Base-by-base conservation (phyloP, 78 protist species). In the Chrysochromulina tobinii region DNA sequence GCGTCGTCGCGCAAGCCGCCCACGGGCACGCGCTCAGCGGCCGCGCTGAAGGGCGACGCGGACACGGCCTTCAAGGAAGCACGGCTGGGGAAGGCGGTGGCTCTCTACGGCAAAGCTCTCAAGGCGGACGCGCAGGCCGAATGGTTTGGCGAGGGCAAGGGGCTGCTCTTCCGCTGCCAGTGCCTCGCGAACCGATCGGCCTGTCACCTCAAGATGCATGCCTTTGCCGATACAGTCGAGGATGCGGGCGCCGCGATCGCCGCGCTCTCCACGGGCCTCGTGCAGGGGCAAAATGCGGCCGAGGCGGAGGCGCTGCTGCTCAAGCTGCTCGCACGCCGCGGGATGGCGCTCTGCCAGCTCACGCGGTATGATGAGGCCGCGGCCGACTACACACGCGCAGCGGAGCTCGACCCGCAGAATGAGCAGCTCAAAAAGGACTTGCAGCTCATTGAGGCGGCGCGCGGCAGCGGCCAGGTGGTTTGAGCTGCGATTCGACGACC, bases 101-200 rank as follows among this genome's bases (percentile, higher is more conserved):
- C 11, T 4, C 79, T 69, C 23, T 69, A 69, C 15, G 79, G 79
- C 6, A 15, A 3, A 1, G 79, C 79, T 3, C 79, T 69, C 27
- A 11, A 69, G 23, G 79, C 51, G 53, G 79, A 69, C 17, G 79
- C 79, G 4, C 12, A 27, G 14, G 79, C 79, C 5, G 79, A 69
- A 12, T 69, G 79, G 79, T 3, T 69, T 11, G n/a, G 8, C 50
- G 79, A 51, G 51, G 3, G 15, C 7, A 51, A 27, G 79, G 84
- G 84, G 58, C 8, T 75, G 9, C 84, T 51, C 25, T 75, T 75
- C 58, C 84, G 84, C 54, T 75, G 84, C 57, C 59, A 11, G 3
- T 75, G 84, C 57, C 57, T 75, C 8, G 58, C 84, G 8, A 75
- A 75, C 84, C 54, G 84, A 9, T 21, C 84, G 57, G 84, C 84